Base-by-base conservation (phyloP, 306 rosid genomes). In the Neltuma alba region DNA sequence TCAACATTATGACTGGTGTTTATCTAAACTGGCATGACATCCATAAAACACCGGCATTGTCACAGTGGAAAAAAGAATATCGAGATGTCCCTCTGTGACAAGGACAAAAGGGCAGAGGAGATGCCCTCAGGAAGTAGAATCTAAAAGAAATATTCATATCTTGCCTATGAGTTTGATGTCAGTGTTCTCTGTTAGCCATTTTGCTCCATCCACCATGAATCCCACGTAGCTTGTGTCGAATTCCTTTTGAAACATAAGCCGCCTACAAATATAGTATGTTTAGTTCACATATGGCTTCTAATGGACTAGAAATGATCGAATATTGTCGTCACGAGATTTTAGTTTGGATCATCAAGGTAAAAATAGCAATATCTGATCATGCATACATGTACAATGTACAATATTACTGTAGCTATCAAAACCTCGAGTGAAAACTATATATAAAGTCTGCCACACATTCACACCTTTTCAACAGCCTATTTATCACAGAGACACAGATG, bases 151-250 rank as follows among this genome's bases (percentile, higher is more conserved):
- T 28, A 76, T 45, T 34, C 38, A 72, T 12, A 69, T 75, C 84
- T 74, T 84, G 92, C 97, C 97, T 58, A 93, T 83, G 68, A 94
- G 97, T 87, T 94, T 92, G 80, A 94, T 87, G 72, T 90, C 97
- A 25, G 97, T 92, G 88, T 94, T 94, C 61, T 94, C 94, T 83
- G 86, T 97, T 74, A 94, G 89, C 98, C 98, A 94, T 48, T 86
- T 85, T 41, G 98, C 97, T 70, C 98, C 98, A 76, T 94, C 98
- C 81, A 18, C 87, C 45, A 85, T 83, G 83, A 94, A 94, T 76
- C 91, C 98, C 62, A 87, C 89, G 69, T 90, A 94, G 83, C 93
- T 92, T 72, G 86, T 0, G 79, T 90, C 97, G 10, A 75, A 88
- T 70, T 88, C 91, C 87, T 90, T 92, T 77, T 84, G 76, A 79